Evolutionary conservation across 768 basidiomycete species (phyloP), one percentile per base, ranked within the genome.

Genomic region (Lyophyllum semitale): DNA sequence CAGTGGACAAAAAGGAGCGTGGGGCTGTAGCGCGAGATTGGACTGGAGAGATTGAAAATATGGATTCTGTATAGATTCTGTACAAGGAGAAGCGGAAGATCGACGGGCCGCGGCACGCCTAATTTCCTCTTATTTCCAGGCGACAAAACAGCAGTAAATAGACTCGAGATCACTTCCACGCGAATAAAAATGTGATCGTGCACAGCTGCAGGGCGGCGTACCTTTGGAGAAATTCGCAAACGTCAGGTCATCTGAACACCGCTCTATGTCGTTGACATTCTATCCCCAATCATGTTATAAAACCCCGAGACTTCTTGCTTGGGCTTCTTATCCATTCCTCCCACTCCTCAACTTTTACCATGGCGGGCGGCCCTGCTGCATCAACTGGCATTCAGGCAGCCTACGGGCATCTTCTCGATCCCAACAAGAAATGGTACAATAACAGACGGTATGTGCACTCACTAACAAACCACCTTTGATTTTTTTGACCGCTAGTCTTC

Each of bases 401-500:
- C 30, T 82, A 80, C 60, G 70, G 67, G 8, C 84, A 84, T 60
- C 75, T 88, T 53, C 59, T 88, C 54, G 83, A 90, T 70, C 86
- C 85, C 12, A 81, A 67, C 54, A 76, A 84, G 66, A 88, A 76
- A 65, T 91, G 89, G 89, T 88, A 87, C 71, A 89, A 85, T 73
- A 90, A 91, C 77, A 81, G 68, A 69, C 77, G 88, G 85, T 85
- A 62, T 44, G 42, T 45, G 29, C 30, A n/a, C 27, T 33, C 18
- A 35, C 52, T 29, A 18, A 29, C 20, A 7, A 18, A 15, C 18
- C 2, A 12, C 15, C 23, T 18, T 29, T 20, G 27, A 42, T 20
- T 48, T 40, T 25, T 37, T 40, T 41, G 27, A 49, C 37, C 37
- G 20, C 45, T 11, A 26, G n/a, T 22, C 30, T 46, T 47, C 37